A percentile compares a stretch with the other conserved stretches of the same genome.
phyloP scores from a whole-genome alignment of 2,329 filamentous ascomycete genomes.

The Exserohilum turcica region DNA sequence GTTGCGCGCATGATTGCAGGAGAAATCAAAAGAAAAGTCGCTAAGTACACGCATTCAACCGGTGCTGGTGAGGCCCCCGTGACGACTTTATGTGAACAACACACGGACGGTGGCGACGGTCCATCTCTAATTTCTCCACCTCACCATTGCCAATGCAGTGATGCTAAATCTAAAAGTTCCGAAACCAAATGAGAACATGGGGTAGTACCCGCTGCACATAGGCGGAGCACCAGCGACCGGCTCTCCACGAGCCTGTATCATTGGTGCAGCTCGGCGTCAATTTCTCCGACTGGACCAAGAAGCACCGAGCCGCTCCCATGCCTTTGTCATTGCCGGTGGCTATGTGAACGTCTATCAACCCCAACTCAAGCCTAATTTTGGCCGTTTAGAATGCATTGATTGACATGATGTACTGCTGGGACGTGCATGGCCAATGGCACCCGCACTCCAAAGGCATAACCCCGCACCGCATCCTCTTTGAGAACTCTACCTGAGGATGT shows the following conservation, averaged over 20 bases:
- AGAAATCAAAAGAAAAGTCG: not conserved
- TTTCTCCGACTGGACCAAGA: slow-evolving; percentile 13
- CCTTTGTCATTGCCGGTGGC: slow-evolving; percentile 8
- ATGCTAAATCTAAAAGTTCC: not conserved
- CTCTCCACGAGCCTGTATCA: slow-evolving; percentile 1
- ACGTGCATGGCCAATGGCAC: too few species aligned
- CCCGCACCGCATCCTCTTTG: too few species aligned
- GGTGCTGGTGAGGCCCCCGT: not conserved
- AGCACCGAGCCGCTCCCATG: not conserved
- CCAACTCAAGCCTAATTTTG: too few species aligned
- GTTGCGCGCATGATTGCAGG: slow-evolving; percentile 7
- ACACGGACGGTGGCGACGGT: not conserved
- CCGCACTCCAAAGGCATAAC: too few species aligned
- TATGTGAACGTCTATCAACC: too few species aligned
- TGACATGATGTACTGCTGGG: too few species aligned
- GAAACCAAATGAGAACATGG: slow-evolving; percentile 11
- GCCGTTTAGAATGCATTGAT: too few species aligned
- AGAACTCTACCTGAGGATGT: too few species aligned
- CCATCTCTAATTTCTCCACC: slow-evolving; percentile 2
- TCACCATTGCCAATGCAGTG: not conserved
- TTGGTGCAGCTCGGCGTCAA: slow-evolving; percentile 19
- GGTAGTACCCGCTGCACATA: slow-evolving; percentile 7
- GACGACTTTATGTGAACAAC: not conserved
- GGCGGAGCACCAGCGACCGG: slow-evolving; percentile 4
- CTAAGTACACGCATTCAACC: not conserved